A percentile compares a stretch with the other conserved stretches of the same genome.
Evolutionary conservation across 768 basidiomycete species (phyloP).

Genomic region (Tulasnella sp.): DNA sequence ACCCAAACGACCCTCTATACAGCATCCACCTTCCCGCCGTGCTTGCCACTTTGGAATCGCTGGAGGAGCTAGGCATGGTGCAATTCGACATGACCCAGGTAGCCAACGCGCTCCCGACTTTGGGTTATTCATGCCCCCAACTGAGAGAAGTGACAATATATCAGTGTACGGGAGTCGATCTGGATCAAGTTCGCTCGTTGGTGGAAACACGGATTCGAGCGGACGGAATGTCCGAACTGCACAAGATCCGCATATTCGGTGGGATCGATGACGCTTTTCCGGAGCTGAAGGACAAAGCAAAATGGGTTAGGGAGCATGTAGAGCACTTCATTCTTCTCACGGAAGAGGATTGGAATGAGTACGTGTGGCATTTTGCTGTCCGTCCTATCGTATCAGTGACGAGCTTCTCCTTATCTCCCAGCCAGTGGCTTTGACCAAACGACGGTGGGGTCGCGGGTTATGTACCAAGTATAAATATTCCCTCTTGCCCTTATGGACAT

Average conservation of each 20-base stretch:
- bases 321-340: background rate
- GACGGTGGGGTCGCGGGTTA: too few relatives aligned
- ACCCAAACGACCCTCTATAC: background rate
- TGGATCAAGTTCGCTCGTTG: background rate
- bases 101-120: background rate
- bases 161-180: background rate
- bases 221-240: background rate
- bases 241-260: background rate
- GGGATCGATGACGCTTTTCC: background rate
- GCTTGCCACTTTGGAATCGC: background rate
- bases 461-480: too few relatives aligned
- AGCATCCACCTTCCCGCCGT: background rate
- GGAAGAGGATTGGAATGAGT: background rate
- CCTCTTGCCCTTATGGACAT: too few relatives aligned
- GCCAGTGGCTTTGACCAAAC: too few relatives aligned
- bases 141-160: background rate
- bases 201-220: background rate
- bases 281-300: background rate
- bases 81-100: background rate
- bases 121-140: background rate
- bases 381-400: too few relatives aligned
- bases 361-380: background rate
- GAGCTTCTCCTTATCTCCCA: too few relatives aligned
- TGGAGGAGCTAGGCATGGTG: background rate
- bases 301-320: background rate